Conservation (phyloP, 345 rosid species). For the Streptanthus diversifolius region DNA sequence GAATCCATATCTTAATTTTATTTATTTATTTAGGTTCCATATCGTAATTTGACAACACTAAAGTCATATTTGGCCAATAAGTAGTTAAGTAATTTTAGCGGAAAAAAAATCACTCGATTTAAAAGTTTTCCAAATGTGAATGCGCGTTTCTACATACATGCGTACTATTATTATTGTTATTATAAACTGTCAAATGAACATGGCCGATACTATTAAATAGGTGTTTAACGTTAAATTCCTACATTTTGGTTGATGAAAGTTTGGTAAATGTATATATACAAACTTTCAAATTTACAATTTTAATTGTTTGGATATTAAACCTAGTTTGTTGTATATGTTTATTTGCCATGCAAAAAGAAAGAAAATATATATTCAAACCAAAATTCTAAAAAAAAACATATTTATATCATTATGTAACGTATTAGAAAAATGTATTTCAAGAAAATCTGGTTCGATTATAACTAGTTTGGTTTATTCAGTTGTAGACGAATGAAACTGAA, state of each 20-base stretch:
- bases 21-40: no score
- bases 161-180: background rate
- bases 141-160: background rate
- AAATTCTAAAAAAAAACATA: background rate
- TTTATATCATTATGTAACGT: background rate
- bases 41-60: constrained; percentile 7
- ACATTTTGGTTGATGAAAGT: background rate
- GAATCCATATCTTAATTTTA: constrained; percentile 6
- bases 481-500: constrained; percentile 8
- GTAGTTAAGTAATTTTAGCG: background rate
- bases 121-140: constrained; percentile 6
- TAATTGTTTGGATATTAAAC: background rate
- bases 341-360: background rate
- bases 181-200: background rate
- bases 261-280: background rate
- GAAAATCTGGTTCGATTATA: background rate
- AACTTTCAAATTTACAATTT: background rate
- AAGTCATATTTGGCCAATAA: background rate
- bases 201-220: background rate
- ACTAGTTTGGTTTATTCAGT: constrained; percentile 9
- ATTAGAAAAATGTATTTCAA: background rate
- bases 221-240: background rate
- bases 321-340: background rate
- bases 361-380: background rate
- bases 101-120: background rate